A percentile compares a stretch with the other conserved stretches of the same genome.
phyloP scores from a whole-genome alignment of 306 rosid species.

The Carpinus fangiana region DNA sequence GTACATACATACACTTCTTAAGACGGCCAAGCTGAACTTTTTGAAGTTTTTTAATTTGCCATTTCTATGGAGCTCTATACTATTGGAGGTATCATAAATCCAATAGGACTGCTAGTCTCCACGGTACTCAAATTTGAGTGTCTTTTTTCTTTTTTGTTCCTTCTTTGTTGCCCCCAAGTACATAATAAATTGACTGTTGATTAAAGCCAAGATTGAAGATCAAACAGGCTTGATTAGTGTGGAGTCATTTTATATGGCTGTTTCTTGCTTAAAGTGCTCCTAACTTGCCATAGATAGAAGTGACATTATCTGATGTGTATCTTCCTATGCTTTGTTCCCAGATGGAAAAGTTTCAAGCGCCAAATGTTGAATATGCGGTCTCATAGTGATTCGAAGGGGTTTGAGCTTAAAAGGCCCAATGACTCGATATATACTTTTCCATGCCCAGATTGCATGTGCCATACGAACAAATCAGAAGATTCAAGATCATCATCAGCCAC shows the following conservation, averaged over 20 bases:
- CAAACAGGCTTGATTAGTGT: not conserved
- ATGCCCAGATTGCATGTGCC: slow-evolving; percentile 99
- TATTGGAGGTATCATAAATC: not conserved
- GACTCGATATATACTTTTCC: slow-evolving; percentile 94
- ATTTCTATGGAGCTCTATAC: not conserved
- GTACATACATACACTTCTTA: not conserved
- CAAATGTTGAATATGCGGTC: slow-evolving; percentile 78
- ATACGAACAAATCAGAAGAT: slow-evolving; percentile 60
- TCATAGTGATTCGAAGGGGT: slow-evolving; percentile 92
- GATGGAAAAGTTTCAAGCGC: slow-evolving; percentile 92
- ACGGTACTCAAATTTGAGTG: not conserved
- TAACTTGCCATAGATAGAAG: not conserved
- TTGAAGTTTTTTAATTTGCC: not conserved
- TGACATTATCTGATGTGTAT: slow-evolving; percentile 22
- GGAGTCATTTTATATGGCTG: not conserved
- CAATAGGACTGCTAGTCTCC: not conserved
- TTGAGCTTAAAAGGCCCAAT: slow-evolving; percentile 81
- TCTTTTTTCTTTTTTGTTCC: not conserved
- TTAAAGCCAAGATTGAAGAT: not conserved
- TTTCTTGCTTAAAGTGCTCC: not conserved
- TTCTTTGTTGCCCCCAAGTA: not conserved
- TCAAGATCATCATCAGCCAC: slow-evolving; percentile 48
- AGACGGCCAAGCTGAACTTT: not conserved
- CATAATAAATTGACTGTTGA: not conserved
- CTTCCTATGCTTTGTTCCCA: slow-evolving; percentile 37